Base-by-base conservation (phyloP, 352 stramenopile species). In the Lagenidium giganteum region DNA sequence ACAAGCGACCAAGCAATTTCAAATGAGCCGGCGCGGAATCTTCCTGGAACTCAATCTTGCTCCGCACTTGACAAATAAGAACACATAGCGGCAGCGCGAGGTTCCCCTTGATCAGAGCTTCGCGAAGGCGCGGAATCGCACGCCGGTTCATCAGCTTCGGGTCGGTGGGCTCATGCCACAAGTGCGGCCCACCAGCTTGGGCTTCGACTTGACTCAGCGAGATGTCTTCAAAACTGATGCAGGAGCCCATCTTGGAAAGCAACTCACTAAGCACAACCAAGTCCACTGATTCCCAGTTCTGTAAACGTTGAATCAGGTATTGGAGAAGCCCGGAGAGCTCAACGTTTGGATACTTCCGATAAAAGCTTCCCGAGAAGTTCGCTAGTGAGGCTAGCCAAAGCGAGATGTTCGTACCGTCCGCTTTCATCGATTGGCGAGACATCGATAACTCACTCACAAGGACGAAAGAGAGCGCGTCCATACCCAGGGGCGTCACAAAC, bases 391-490 rank as follows among this genome's bases (percentile, higher is more conserved):
- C 67, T 3, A 98, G 57, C 91, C 92, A 98, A 22, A 97, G 75
- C 23, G 91, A 96, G 24, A 96, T 87, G 40, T 98, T 95, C 2
- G 95, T 93, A 18, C 82, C 82, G 32, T 94, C 82, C 11, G 75
- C 54, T 44, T 94, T 94, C 70, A 94, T 89, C 5, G 79, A 88
- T 54, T 89, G 68, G 13, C 82, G 69, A 17, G 77, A 83, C 51
- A 85, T 92, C 27, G 83, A 81, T 1, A 98, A 60, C 57, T 96
- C 86, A 44, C 75, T 83, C 7, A 98, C 75, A 20, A 98, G 80
- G 44, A 95, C 89, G 51, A 95, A 97, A 18, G 85, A 94, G 8
- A 98, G 66, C 17, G 97, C 92, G 66, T 98, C 94, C 62, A 98
- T 89, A 16, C 85, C 85, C 16, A 98, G 66, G 12, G 87, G 85